Base-by-base conservation (phyloP, 176 grass and related monocot species). In the Bromus sterilis region DNA sequence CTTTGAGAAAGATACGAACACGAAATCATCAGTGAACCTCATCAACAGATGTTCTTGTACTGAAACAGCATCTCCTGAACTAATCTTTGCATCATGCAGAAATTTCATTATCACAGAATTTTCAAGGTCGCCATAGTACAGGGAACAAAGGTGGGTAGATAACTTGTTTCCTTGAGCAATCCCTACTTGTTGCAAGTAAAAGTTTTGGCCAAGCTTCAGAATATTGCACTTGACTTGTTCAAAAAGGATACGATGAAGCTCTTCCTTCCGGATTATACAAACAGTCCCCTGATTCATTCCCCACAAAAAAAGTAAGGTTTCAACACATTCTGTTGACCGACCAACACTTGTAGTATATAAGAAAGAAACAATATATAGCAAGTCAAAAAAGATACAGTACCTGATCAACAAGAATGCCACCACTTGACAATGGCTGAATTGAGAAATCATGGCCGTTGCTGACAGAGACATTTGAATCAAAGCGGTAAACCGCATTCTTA, bases 51-150 rank as follows among this genome's bases (percentile, higher is more conserved):
- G 75, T 29, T 89, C 77, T 25, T 58, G 71, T 63, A 39, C 6
- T 30, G 55, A 73, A 73, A 56, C 58, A 42, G 84, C 73, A 11
- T 77, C 58, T 76, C 46, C 67, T 73, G 70, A 59, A 86, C 75
- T 67, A 53, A 75, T 33, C 62, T 83, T 80, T 59, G 58, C 56
- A 59, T 85, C 82, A 36, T 56, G 55, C 48, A 94, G 75, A 81
- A 85, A 86, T 23, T 91, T 87, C 36, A 56, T 77, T 56, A 93
- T 20, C 37, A 84, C 59, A 21, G 56, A 91, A 77, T 89, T 94
- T 82, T 98, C 95, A 56, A 98, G 85, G 76, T 98, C 83, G 11
- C 86, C 95, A 55, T 89, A 90, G 73, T 98, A 98, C 57, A 91
- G 76, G 65, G 92, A 98, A 74, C 95, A 98, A 83, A 98, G 90